phyloP scores from a whole-genome alignment of 176 grass and related monocot genomes.

The Puccinellia tenuiflora region DNA sequence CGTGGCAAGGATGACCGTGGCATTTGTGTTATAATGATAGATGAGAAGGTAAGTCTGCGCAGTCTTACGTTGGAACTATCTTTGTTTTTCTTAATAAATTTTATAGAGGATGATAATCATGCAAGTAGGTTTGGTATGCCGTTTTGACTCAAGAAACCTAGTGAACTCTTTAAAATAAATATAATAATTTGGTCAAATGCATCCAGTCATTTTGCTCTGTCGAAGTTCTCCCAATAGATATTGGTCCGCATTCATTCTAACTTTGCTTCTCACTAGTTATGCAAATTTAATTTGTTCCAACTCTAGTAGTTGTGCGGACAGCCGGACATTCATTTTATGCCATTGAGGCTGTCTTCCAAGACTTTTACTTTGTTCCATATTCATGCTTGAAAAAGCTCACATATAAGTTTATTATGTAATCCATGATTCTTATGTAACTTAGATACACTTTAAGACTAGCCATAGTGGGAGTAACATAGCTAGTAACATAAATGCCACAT shows the following conservation, averaged over 20 bases:
- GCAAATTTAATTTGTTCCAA: slow-evolving; percentile 3
- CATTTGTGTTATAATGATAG: slow-evolving; percentile 96
- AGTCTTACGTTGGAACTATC: neutral
- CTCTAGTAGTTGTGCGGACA: neutral
- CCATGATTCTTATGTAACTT: slow-evolving; percentile 15
- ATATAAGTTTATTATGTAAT: neutral
- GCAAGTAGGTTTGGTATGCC: neutral
- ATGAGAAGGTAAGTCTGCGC: slow-evolving; percentile 64
- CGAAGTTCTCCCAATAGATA: neutral
- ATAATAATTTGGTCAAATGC: neutral
- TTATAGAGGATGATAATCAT: neutral
- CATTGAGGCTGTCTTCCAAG: slow-evolving; percentile 1
- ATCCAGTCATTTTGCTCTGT: neutral
- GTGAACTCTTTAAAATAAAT: neutral
- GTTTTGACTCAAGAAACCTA: slow-evolving; percentile 15
- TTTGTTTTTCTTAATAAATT: slow-evolving; percentile 16
- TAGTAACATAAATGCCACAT: too few species aligned
- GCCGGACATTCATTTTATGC: neutral
- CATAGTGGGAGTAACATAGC: too few species aligned
- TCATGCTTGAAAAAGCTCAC: slow-evolving; percentile 7
- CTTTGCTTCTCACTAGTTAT: slow-evolving; percentile 8
- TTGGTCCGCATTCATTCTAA: neutral
- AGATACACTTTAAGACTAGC: neutral
- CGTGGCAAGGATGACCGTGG: slow-evolving; percentile 97
- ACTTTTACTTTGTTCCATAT: slow-evolving; percentile 2